Evolutionary conservation across 1,139 yeast species (phyloP), one percentile per base, ranked within the genome.

Genomic region (Blastobotrys ciferrii): DNA sequence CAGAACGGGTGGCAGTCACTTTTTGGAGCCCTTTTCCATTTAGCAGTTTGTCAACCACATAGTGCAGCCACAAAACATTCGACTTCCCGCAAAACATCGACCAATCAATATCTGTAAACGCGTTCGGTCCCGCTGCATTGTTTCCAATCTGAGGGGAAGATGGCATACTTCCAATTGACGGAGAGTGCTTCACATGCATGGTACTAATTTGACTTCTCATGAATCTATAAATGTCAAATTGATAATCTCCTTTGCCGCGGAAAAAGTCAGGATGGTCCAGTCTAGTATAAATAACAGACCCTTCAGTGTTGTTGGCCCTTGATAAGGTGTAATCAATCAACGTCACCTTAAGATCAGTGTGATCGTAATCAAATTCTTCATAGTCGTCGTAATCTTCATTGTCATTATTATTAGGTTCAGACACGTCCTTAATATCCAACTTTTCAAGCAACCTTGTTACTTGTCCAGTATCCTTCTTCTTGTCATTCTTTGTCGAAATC

Each of bases 261-360:
- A 76, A 78, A 53, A 78, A 72, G 39, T 74, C 74, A 4, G 79
- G 82, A 54, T 78, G 80, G 52, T 71, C 74, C 46, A 73, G 57
- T 2, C 70, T 58, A 5, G 73, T 65, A 52, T 52, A 69, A 1
- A 66, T 53, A 1, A 60, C 53, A 4, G 49, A 47, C 14, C 60
- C 59, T 5, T 49, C 55, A 9, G 52, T 49, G 11, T 57, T 55
- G 12, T 58, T 57, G 17, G 70, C 76, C 49, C 87, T 68, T 6
- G 82, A 72, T 17, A 80, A 67, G 2, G 82, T 77, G 55, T 76
- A 78, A 58, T 80, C 85, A 50, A 81, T 76, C n/a, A 83, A 58
- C 6, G 79, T 76, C 11, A 80, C 79, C 45, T 65, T 63, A 13
- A 65, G 57, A 36, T 48, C 48, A n/a, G 55, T 49, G 19, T 49